Evolutionary conservation across 1,139 yeast species (phyloP).

Genomic region (Blastobotrys illinoisensis): DNA sequence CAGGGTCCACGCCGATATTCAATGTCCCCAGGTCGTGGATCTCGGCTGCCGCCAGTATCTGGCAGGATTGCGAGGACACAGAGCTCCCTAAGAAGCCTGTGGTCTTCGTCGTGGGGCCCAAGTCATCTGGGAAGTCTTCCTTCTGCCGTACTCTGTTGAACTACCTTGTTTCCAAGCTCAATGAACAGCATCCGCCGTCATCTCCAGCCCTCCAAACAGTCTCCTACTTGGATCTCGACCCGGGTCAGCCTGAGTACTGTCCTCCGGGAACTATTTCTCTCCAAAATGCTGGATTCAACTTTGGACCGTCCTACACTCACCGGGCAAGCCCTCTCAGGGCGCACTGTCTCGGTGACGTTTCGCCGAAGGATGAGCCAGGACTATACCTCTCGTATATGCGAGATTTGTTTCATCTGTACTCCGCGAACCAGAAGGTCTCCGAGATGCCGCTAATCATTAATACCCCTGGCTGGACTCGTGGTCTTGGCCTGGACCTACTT

Average conservation of each 20-base stretch:
- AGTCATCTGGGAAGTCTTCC: constrained; percentile 83
- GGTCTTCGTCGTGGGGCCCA: constrained; percentile 54
- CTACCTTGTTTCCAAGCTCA: constrained; percentile 25
- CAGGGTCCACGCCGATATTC: constrained; percentile 15
- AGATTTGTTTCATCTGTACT: constrained; percentile 39
- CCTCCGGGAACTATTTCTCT: constrained; percentile 64
- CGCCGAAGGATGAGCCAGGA: constrained; percentile 67
- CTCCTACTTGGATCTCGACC: constrained; percentile 72
- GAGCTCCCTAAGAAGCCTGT: constrained; percentile 13
- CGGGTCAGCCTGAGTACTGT: constrained; percentile 84
- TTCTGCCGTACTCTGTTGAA: constrained; percentile 55
- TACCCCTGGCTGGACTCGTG: constrained; percentile 93
- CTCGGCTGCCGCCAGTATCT: constrained; percentile 14
- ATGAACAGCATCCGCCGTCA: constrained; percentile 4
- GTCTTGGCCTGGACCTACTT: constrained; percentile 70
- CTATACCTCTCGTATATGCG: constrained; percentile 46
- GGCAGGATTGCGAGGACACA: constrained; percentile 9
- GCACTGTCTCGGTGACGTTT: constrained; percentile 61
- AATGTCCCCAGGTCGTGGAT: constrained; percentile 25
- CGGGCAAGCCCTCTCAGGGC: constrained; percentile 24
- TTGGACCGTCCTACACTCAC: constrained; percentile 33
- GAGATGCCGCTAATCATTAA: constrained; percentile 53
- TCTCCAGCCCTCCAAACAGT: constrained; percentile 18
- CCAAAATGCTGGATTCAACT: constrained; percentile 21
- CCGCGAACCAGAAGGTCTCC: constrained; percentile 10